phyloP scores from a whole-genome alignment of 1,284 basidiomycete species.

The Leucoagaricus sp. region DNA sequence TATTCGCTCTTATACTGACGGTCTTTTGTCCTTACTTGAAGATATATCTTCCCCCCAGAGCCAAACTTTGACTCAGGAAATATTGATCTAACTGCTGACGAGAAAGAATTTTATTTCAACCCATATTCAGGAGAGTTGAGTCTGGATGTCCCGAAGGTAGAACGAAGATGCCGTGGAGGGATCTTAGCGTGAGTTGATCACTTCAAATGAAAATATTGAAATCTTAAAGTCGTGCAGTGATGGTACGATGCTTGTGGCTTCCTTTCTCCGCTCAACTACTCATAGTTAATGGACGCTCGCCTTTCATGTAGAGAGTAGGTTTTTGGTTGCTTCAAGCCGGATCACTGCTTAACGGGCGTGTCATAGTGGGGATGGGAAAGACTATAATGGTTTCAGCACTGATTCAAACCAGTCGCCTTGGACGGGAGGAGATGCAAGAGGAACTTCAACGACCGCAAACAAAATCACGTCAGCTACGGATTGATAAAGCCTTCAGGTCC shows the following conservation, averaged over 20 bases:
- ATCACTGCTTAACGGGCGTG: background rate
- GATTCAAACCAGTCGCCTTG: conserved; percentile 69
- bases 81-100: conserved; percentile 73
- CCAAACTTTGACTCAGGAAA: conserved; percentile 48
- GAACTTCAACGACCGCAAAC: conserved; percentile 29
- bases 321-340: background rate
- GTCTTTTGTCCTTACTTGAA: conserved; percentile 29
- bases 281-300: background rate
- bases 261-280: background rate
- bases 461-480: conserved; percentile 58
- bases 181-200: conserved; percentile 75
- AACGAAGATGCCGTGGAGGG: conserved; percentile 81
- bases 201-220: conserved; percentile 15
- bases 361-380: conserved; percentile 91
- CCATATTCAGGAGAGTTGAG: conserved; percentile 95
- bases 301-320: conserved; percentile 29
- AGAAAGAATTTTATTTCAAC: conserved; percentile 82
- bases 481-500: conserved; percentile 62
- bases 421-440: conserved; percentile 23
- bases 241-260: conserved; percentile 49
- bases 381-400: conserved; percentile 95
- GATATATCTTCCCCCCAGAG: conserved; percentile 69
- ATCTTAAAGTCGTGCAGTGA: conserved; percentile 41
- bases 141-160: conserved; percentile 82
- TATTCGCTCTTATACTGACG: conserved; percentile 16